Evolutionary conservation across 2,329 filamentous ascomycete species (phyloP).

Genomic region (Tolypocladium amazonense): DNA sequence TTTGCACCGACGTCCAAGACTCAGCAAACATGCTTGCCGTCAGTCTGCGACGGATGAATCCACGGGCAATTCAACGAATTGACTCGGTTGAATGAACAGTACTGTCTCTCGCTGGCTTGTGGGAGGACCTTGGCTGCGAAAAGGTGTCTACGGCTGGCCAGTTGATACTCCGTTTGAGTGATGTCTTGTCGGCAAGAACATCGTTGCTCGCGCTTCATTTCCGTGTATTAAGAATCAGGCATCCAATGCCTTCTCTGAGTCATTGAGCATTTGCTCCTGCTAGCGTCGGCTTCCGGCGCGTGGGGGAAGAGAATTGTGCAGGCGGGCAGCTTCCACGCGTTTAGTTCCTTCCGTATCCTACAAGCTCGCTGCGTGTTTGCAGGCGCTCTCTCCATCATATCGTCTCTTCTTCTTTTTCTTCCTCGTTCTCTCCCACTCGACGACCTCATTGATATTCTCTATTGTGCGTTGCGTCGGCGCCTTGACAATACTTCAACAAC

Average conservation of each 20-base stretch:
- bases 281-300: neutral
- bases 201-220: neutral
- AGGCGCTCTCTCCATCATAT: neutral
- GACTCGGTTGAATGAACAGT: neutral
- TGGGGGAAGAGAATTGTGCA: neutral
- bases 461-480: conserved; percentile 1
- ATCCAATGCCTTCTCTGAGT: neutral
- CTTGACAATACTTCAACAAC: neutral
- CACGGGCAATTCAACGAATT: neutral
- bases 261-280: neutral
- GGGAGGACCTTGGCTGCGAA: neutral
- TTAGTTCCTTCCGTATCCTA: neutral
- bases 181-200: neutral
- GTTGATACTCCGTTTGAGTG: neutral
- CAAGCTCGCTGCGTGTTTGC: neutral
- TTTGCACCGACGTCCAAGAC: neutral
- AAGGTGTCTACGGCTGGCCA: neutral
- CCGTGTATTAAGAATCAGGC: too few species aligned
- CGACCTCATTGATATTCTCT: neutral
- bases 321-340: too few species aligned
- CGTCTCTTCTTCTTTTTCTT: neutral
- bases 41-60: neutral
- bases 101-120: neutral
- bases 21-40: neutral
- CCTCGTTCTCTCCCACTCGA: neutral